A percentile compares a stretch with the other conserved stretches of the same genome.
Conservation (phyloP, 2,329 filamentous ascomycete genomes). For the Penicillium sp. region DNA sequence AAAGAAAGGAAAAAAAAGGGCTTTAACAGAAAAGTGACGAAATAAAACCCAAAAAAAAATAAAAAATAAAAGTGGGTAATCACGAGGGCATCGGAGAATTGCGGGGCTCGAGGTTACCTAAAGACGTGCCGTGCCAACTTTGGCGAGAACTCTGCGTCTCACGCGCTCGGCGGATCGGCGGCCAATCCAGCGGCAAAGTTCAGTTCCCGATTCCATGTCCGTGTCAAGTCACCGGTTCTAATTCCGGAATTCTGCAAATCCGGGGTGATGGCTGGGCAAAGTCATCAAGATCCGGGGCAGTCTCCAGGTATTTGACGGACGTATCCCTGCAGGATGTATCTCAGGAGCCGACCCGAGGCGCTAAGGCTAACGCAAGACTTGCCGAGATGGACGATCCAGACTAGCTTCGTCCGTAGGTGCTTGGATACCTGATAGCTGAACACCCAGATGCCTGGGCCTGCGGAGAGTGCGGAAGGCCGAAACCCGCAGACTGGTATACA, state of each 20-base stretch:
- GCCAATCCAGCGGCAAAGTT: slow-evolving; percentile 14
- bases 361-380: slow-evolving; percentile 6
- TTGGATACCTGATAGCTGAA: background rate
- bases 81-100: slow-evolving; percentile 12
- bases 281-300: background rate
- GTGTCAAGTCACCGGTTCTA: background rate
- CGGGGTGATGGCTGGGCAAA: background rate
- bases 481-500: no score
- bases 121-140: background rate
- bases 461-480: no score
- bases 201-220: slow-evolving; percentile 4
- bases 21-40: background rate
- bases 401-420: background rate
- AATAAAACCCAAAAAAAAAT: background rate
- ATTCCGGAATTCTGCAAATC: background rate
- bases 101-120: background rate
- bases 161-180: slow-evolving; percentile 5
- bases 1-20: background rate
- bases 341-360: slow-evolving; percentile 9
- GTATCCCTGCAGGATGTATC: background rate
- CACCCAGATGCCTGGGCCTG: no score
- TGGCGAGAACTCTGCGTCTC: slow-evolving; percentile 4
- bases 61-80: slow-evolving; percentile 4
- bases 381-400: slow-evolving; percentile 10
- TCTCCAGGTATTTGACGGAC: no score